phyloP scores from a whole-genome alignment of 129 eudicot species.

The Chrysanthemum seticuspe region DNA sequence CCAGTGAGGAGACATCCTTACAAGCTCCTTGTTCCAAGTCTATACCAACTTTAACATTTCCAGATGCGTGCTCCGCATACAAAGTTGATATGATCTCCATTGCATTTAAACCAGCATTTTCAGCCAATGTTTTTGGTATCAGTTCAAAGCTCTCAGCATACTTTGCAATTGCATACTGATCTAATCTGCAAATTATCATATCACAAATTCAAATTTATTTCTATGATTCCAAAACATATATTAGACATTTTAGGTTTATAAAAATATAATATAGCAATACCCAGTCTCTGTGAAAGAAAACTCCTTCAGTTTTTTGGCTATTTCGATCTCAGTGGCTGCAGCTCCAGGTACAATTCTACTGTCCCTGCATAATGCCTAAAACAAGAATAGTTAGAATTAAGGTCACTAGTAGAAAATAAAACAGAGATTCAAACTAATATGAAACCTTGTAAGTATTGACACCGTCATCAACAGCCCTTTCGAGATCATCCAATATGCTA shows the following conservation, averaged over 20 bases:
- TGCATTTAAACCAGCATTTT: conserved; percentile 95
- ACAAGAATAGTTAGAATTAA: background rate
- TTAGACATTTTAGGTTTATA: background rate
- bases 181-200: conserved; percentile 53
- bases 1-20: conserved; percentile 64
- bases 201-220: background rate
- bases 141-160: conserved; percentile 95
- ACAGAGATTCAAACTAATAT: too few species aligned
- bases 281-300: conserved; percentile 89
- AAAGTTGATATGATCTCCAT: conserved; percentile 90
- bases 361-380: conserved; percentile 95
- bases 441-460: conserved; percentile 88
- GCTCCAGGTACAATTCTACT: conserved; percentile 95
- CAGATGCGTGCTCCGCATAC: conserved; percentile 86
- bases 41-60: conserved; percentile 84
- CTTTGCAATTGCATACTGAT: conserved; percentile 93
- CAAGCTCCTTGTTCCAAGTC: conserved; percentile 81
- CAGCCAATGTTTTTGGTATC: conserved; percentile 93
- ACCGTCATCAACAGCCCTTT: conserved; percentile 97
- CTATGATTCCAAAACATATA: background rate
- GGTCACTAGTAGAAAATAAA: background rate
- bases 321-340: conserved; percentile 94
- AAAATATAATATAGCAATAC: conserved; percentile 25
- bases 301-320: conserved; percentile 85
- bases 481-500: conserved; percentile 95